phyloP scores from a whole-genome alignment of 2,329 filamentous ascomycete genomes.

The Zalaria obscura region DNA sequence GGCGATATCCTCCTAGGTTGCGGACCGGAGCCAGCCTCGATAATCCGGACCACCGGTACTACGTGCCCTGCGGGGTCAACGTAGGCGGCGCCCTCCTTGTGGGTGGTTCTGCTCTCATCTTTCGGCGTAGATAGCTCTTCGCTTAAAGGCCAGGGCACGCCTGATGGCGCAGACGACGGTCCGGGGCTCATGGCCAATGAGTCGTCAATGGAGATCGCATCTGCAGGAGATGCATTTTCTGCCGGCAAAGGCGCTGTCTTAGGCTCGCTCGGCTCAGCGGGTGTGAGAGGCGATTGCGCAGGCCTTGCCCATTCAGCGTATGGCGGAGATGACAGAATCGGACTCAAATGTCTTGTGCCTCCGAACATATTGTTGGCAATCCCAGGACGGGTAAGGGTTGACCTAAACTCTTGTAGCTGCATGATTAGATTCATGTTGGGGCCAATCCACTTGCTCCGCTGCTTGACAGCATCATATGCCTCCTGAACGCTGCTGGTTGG shows the following conservation, averaged over 20 bases:
- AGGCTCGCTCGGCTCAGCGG: constrained; percentile 20
- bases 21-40: constrained; percentile 5
- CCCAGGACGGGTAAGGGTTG: constrained; percentile 26
- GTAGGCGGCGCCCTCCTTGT: constrained; percentile 41
- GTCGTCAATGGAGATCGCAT: constrained; percentile 4
- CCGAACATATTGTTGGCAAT: constrained; percentile 9
- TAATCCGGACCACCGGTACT: constrained; percentile 15
- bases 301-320: constrained; percentile 16
- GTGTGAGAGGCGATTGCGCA: neutral
- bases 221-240: constrained; percentile 1
- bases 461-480: constrained; percentile 67
- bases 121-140: constrained; percentile 25
- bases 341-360: constrained; percentile 16
- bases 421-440: constrained; percentile 90
- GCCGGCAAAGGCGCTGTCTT: constrained; percentile 46
- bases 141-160: constrained; percentile 43
- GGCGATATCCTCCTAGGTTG: constrained; percentile 1
- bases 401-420: constrained; percentile 66
- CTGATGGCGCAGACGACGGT: constrained; percentile 53
- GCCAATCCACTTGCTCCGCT: constrained; percentile 74
- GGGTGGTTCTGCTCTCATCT: constrained; percentile 18
- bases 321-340: constrained; percentile 18
- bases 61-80: constrained; percentile 20
- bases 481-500: constrained; percentile 67
- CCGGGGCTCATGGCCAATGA: constrained; percentile 32